A percentile compares a stretch with the other conserved stretches of the same genome.
Conservation (phyloP, 2,329 filamentous ascomycete species). For the Phaeoacremonium minimum region DNA sequence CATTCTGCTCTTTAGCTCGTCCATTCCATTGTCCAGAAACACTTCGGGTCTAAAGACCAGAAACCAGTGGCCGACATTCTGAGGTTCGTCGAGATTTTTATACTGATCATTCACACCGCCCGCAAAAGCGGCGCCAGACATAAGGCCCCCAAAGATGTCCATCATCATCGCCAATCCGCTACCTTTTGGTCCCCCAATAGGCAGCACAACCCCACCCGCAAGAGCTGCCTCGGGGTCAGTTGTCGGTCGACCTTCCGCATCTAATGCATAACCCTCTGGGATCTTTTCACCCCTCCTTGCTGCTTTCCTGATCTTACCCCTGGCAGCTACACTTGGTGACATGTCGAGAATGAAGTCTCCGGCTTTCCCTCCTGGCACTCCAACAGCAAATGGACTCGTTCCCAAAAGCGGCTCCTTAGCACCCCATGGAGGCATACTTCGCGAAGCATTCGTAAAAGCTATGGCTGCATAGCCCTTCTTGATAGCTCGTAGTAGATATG, state of each 20-base stretch:
- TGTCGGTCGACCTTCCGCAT: conserved; percentile 14
- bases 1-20: conserved; percentile 42
- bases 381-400: conserved; percentile 37
- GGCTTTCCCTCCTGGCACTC: conserved; percentile 49
- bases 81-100: conserved; percentile 40
- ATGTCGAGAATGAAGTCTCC: conserved; percentile 27
- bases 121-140: conserved; percentile 56
- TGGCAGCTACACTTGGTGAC: conserved; percentile 16
- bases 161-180: conserved; percentile 57
- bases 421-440: conserved; percentile 26
- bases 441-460: conserved; percentile 27
- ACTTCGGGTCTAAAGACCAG: conserved; percentile 49
- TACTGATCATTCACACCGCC: conserved; percentile 54
- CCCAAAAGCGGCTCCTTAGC: conserved; percentile 22
- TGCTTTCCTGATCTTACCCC: conserved; percentile 18
- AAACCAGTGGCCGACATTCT: conserved; percentile 53
- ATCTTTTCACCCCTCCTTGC: conserved; percentile 16
- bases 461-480: conserved; percentile 14
- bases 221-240: conserved; percentile 15
- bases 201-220: conserved; percentile 14
- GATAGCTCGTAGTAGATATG: conserved; percentile 16
- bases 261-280: conserved; percentile 16
- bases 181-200: conserved; percentile 60
- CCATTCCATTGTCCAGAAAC: conserved; percentile 36
- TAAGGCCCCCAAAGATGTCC: conserved; percentile 56